Conservation (phyloP, 441 rosid species). For the Mallotus repandus region DNA sequence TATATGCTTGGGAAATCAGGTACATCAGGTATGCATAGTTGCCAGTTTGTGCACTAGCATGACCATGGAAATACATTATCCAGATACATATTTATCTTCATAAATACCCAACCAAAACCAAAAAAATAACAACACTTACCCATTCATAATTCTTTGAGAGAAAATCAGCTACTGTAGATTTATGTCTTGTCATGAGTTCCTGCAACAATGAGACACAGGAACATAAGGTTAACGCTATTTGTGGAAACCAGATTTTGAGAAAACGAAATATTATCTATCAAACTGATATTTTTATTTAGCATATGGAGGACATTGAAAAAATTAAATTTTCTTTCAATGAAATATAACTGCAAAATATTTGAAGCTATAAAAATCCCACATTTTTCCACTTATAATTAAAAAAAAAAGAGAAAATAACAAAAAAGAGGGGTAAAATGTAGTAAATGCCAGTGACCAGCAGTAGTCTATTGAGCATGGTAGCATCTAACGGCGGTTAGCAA, state of each 20-base stretch:
- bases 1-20: neutral
- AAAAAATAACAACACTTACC: conserved; percentile 43
- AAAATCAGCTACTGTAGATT: conserved; percentile 96
- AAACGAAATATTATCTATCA: neutral
- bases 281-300: neutral
- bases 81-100: neutral
- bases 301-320: neutral
- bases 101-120: conserved; percentile 5
- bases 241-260: neutral
- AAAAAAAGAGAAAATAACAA: too few species aligned
- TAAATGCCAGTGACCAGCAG: neutral
- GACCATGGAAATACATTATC: neutral
- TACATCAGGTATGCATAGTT: neutral
- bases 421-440: neutral
- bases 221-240: conserved; percentile 10
- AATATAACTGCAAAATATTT: neutral
- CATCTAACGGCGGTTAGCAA: neutral
- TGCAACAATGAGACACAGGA: conserved; percentile 31
- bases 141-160: conserved; percentile 93
- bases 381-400: neutral
- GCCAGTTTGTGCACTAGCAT: neutral
- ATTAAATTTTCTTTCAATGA: neutral
- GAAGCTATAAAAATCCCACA: too few species aligned
- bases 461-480: neutral
- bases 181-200: conserved; percentile 95